Percentiles rank a stretch among this genome's conserved stretches.
These are phyloP conservation scores for Mycena citricolor DNA, from an alignment of 1,284 basidiomycete species.

Conservation along the genomic window DNA sequence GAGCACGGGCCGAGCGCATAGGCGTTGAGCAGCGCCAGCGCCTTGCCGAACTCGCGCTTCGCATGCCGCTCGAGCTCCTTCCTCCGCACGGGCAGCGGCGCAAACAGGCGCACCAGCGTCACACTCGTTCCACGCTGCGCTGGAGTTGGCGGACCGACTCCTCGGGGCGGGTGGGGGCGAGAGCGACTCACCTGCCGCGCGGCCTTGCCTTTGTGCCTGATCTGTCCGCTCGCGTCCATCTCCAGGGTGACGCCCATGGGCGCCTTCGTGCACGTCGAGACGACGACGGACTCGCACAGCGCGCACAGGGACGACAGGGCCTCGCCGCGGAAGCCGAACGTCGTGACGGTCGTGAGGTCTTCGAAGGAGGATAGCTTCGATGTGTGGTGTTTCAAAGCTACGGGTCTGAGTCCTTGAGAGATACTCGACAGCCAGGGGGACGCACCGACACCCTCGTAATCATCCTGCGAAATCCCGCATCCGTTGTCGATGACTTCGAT, in stretches of 20 bases:
- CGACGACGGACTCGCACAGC: conserved; percentile 67
- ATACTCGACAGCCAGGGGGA: neutral
- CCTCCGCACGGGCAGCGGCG: conserved; percentile 83
- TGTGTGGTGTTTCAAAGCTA: conserved; percentile 91
- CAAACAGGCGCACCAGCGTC: conserved; percentile 74
- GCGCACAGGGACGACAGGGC: conserved; percentile 93
- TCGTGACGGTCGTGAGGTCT: conserved; percentile 74
- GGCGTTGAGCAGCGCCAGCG: conserved; percentile 78
- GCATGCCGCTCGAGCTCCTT: conserved; percentile 90
- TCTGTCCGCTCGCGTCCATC: conserved; percentile 64
- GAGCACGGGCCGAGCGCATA: conserved; percentile 88
- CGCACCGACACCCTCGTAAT: conserved; percentile 81
- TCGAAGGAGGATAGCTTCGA: conserved; percentile 84
- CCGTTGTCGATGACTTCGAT: conserved; percentile 96
- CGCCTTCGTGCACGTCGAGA: conserved; percentile 74
- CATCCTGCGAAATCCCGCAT: conserved; percentile 74
- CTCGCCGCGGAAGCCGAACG: conserved; percentile 97
- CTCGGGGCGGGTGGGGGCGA: neutral
- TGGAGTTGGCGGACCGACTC: conserved; percentile 6
- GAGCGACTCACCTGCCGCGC: conserved; percentile 67
- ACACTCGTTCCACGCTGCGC: conserved; percentile 86
- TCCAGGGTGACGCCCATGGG: conserved; percentile 81
- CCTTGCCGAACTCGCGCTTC: conserved; percentile 91
- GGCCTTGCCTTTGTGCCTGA: conserved; percentile 54
- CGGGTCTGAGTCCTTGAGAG: conserved; percentile 5